A percentile compares a stretch with the other conserved stretches of the same genome.
phyloP scores from a whole-genome alignment of 2,329 filamentous ascomycete genomes.

The Monosporascus sp. region DNA sequence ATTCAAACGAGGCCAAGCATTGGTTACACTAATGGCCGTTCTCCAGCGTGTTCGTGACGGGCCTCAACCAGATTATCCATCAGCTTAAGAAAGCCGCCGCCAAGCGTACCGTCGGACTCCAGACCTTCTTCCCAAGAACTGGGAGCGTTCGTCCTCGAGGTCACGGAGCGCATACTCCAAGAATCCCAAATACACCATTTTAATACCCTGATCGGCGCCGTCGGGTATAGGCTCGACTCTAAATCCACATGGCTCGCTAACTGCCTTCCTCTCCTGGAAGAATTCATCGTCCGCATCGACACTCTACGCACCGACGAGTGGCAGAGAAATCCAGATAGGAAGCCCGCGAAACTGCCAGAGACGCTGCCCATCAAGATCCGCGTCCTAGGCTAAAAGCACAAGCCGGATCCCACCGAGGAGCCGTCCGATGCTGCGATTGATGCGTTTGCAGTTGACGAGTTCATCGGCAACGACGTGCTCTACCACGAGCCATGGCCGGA shows the following conservation, averaged over 20 bases:
- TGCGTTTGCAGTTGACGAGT: neutral
- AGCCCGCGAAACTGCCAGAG: conserved; percentile 2
- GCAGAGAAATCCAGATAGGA: conserved; percentile 1
- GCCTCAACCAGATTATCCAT: too few relatives aligned
- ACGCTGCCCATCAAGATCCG: conserved; percentile 3
- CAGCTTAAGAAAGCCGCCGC: too few relatives aligned
- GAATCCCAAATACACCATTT: too few relatives aligned
- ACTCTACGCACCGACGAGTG: conserved; percentile 5
- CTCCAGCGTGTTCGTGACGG: too few relatives aligned
- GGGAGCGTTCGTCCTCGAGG: too few relatives aligned
- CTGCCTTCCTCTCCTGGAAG: conserved; percentile 15
- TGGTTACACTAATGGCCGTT: conserved; percentile 17
- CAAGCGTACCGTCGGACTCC: too few relatives aligned
- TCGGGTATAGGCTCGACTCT: neutral
- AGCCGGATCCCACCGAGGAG: neutral
- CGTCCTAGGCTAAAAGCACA: conserved; percentile 2
- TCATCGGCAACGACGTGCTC: neutral
- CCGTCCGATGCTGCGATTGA: neutral
- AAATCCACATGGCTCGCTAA: conserved; percentile 4
- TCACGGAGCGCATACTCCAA: too few relatives aligned
- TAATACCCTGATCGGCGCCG: neutral
- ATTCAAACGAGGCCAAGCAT: conserved; percentile 25
- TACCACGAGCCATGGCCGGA: neutral
- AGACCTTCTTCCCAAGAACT: too few relatives aligned
- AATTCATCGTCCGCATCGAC: conserved; percentile 12